Evolutionary conservation across 257 asterid genomes (phyloP).

Genomic region (Nicotiana obtusifolia): DNA sequence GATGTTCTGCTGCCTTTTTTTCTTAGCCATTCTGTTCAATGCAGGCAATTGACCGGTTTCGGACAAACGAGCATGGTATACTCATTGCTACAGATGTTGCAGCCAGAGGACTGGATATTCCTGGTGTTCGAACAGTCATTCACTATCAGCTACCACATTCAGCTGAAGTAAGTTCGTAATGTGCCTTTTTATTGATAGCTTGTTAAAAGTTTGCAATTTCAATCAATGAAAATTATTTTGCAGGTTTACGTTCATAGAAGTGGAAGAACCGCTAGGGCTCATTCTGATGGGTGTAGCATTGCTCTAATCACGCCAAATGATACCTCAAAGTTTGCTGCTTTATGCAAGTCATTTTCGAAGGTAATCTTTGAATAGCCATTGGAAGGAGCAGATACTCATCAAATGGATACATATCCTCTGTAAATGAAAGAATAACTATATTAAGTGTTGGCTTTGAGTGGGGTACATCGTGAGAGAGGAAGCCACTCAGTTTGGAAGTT

Average conservation of each 20-base stretch:
- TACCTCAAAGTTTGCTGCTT: slow-evolving; percentile 78
- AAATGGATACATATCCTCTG: neutral
- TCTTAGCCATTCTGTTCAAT: slow-evolving; percentile 12
- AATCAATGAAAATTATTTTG: slow-evolving; percentile 19
- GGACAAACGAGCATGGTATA: slow-evolving; percentile 64
- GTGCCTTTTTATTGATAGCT: slow-evolving; percentile 9
- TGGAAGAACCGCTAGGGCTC: slow-evolving; percentile 99
- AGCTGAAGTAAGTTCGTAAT: slow-evolving; percentile 57
- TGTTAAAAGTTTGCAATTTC: neutral
- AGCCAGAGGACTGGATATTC: slow-evolving; percentile 91
- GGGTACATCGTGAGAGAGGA: neutral
- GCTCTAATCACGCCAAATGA: slow-evolving; percentile 86
- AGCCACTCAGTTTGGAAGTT: neutral
- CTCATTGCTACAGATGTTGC: slow-evolving; percentile 97
- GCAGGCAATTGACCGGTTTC: slow-evolving; percentile 93
- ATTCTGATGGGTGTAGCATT: slow-evolving; percentile 90
- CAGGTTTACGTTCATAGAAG: slow-evolving; percentile 94
- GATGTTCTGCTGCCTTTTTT: slow-evolving; percentile 13
- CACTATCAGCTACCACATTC: slow-evolving; percentile 99
- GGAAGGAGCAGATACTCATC: neutral
- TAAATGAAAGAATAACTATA: neutral
- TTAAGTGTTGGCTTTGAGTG: neutral
- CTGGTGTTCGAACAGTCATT: slow-evolving; percentile 87
- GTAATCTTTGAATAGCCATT: slow-evolving; percentile 27
- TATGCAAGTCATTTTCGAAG: slow-evolving; percentile 86